A percentile compares a stretch with the other conserved stretches of the same genome.
phyloP scores from a whole-genome alignment of 2,329 filamentous ascomycete species.

The Microthyrium microscopicum region DNA sequence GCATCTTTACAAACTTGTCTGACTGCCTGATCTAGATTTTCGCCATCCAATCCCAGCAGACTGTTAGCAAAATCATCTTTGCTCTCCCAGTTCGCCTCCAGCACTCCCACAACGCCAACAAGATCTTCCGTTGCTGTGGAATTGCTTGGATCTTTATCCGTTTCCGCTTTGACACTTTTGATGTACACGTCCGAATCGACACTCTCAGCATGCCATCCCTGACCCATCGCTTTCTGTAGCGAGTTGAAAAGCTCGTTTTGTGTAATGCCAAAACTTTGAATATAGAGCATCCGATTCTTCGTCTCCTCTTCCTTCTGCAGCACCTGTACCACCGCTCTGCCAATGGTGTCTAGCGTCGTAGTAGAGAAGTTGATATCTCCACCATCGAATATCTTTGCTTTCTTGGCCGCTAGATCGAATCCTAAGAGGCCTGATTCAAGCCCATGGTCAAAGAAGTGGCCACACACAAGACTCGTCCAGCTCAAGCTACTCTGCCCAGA shows the following conservation, averaged over 20 bases:
- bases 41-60: constrained; percentile 3
- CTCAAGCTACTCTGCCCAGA: background rate
- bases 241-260: constrained; percentile 2
- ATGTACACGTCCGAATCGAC: background rate
- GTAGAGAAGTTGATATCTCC: constrained; percentile 2
- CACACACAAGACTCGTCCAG: constrained; percentile 6
- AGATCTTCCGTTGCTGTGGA: constrained; percentile 2
- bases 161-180: background rate
- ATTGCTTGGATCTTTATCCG: too few species aligned
- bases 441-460: constrained; percentile 8
- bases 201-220: background rate
- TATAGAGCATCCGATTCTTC: constrained; percentile 3
- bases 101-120: constrained; percentile 3
- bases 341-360: constrained; percentile 1
- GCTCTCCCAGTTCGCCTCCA: constrained; percentile 5
- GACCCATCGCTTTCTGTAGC: constrained; percentile 3
- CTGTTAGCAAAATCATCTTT: constrained; percentile 4
- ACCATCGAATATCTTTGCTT: constrained; percentile 2
- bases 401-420: background rate
- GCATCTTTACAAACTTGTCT: background rate
- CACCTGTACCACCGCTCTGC: background rate
- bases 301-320: background rate
- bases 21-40: constrained; percentile 2
- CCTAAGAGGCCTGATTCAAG: constrained; percentile 1
- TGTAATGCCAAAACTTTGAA: constrained; percentile 5